Evolutionary conservation across 345 rosid species (phyloP).

Genomic region (Dovyalis caffra): DNA sequence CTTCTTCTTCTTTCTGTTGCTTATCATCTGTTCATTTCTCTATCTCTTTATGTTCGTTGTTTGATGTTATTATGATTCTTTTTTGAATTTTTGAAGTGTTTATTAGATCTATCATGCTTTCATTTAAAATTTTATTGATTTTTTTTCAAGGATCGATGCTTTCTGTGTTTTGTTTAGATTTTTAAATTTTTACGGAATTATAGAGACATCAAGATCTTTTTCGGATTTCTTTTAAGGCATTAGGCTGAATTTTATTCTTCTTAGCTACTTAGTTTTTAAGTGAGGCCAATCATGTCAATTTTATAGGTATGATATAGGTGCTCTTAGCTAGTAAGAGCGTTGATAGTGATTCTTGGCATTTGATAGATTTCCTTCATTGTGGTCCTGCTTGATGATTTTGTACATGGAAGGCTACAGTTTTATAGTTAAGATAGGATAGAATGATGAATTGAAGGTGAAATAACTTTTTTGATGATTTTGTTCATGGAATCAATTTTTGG

Average conservation of each 20-base stretch:
- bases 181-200: background rate
- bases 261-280: no score
- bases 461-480: background rate
- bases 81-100: background rate
- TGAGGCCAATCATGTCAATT: background rate
- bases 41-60: background rate
- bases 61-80: background rate
- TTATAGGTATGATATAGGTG: no score
- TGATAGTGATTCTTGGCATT: no score
- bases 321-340: background rate
- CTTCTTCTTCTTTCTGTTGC: no score
- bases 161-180: background rate
- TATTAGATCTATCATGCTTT: background rate
- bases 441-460: background rate
- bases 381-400: background rate
- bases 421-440: background rate
- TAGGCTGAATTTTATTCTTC: background rate
- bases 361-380: no score
- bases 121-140: background rate
- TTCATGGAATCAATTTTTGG: no score
- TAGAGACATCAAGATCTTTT: no score
- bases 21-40: no score
- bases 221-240: background rate
- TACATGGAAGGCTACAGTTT: background rate
- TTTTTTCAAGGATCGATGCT: background rate